phyloP scores from a whole-genome alignment of 306 rosid species.

The Corylus heterophylla region DNA sequence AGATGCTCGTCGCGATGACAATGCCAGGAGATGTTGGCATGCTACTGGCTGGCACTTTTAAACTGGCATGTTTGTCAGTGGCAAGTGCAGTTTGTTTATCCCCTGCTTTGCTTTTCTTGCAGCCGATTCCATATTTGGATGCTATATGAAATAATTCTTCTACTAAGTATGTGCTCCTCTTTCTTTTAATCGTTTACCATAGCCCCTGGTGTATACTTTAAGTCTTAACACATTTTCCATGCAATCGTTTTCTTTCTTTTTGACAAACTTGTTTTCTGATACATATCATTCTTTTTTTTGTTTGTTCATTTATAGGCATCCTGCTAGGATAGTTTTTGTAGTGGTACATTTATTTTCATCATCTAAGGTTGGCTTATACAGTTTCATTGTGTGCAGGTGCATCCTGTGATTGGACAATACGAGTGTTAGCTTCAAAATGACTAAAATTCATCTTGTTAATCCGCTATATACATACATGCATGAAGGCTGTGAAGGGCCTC shows the following conservation, averaged over 20 bases:
- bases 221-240: background rate
- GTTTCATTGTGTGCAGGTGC: background rate
- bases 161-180: background rate
- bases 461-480: background rate
- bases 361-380: background rate
- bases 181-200: background rate
- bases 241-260: background rate
- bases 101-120: background rate
- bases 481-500: background rate
- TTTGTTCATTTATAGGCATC: background rate
- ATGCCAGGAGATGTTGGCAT: constrained; percentile 69
- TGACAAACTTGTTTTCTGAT: background rate
- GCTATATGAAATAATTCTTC: background rate
- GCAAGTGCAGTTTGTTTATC: background rate
- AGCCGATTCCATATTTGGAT: background rate
- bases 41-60: constrained; percentile 90
- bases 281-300: background rate
- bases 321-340: background rate
- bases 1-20: constrained; percentile 60
- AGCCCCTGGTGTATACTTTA: background rate
- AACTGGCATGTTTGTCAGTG: constrained; percentile 19
- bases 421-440: background rate
- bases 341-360: background rate
- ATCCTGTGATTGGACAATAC: background rate
- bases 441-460: background rate